These are phyloP conservation scores for Corymbia citriodora DNA, from an alignment of 441 rosid genomes.

Conservation along the genomic window DNA sequence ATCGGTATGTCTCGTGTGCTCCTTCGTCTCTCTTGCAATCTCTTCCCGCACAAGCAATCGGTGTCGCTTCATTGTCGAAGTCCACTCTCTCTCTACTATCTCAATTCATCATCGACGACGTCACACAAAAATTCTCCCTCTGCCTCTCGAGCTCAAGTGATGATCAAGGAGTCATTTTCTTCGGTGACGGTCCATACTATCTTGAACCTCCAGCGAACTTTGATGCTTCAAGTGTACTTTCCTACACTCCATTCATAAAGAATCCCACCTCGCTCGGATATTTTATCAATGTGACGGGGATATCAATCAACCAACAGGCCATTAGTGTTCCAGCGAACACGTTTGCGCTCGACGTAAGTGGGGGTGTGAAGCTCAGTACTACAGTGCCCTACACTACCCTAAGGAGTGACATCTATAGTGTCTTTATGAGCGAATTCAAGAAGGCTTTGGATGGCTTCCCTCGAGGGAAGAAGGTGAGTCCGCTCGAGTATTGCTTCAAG, in stretches of 20 bases:
- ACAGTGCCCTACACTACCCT: slow-evolving; percentile 20
- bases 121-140: not conserved
- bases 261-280: slow-evolving; percentile 1
- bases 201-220: not conserved
- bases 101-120: not conserved
- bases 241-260: not conserved
- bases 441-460: slow-evolving; percentile 22
- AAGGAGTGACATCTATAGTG: slow-evolving; percentile 24
- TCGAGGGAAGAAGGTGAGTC: slow-evolving; percentile 15
- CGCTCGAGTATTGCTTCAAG: slow-evolving; percentile 25
- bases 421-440: slow-evolving; percentile 14
- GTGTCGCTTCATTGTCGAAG: not conserved
- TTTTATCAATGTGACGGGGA: slow-evolving; percentile 20
- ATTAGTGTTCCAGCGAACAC: not conserved
- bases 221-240: not conserved
- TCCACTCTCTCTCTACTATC: not conserved
- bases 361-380: slow-evolving; percentile 30
- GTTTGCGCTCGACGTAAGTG: slow-evolving; percentile 24
- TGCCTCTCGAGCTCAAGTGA: not conserved
- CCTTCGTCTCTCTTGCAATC: not conserved
- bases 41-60: not conserved
- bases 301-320: slow-evolving; percentile 5
- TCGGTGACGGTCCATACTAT: not conserved
- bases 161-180: not conserved
- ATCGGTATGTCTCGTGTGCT: not conserved